A percentile compares a stretch with the other conserved stretches of the same genome.
Evolutionary conservation across 164 flowering plant species (phyloP).

Genomic region (Nymphaea thermarum): DNA sequence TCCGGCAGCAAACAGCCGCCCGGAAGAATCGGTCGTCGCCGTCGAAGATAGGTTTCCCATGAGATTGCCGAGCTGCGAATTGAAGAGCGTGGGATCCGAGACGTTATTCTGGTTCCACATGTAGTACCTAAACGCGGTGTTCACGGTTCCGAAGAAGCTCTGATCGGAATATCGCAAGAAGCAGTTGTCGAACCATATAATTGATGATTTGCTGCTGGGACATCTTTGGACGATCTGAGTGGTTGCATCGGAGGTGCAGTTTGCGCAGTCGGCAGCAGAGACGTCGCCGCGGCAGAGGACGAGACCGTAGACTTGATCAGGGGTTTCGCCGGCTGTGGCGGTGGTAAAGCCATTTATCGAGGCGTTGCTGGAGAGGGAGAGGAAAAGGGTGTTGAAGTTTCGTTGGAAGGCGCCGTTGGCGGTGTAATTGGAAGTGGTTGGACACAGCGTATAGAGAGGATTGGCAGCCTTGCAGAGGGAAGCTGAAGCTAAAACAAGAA

Average conservation of each 20-base stretch:
- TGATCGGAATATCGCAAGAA: constrained; percentile 23
- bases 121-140: constrained; percentile 14
- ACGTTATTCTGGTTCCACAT: constrained; percentile 20
- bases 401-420: constrained; percentile 5
- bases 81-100: constrained; percentile 17
- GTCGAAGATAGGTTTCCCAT: constrained; percentile 9
- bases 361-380: constrained; percentile 10
- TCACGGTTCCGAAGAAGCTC: constrained; percentile 25
- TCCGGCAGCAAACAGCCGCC: constrained; percentile 25
- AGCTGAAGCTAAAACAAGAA: too few species aligned
- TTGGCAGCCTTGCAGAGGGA: too few species aligned
- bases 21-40: constrained; percentile 5
- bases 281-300: constrained; percentile 41
- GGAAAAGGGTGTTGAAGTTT: constrained; percentile 16
- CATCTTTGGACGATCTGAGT: constrained; percentile 20
- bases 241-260: constrained; percentile 21
- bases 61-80: constrained; percentile 12
- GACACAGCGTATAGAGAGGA: constrained; percentile 5
- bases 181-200: constrained; percentile 39
- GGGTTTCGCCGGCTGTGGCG: constrained; percentile 2
- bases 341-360: constrained; percentile 19
- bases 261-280: constrained; percentile 15
- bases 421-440: constrained; percentile 8
- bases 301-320: constrained; percentile 11
- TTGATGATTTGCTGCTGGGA: constrained; percentile 19